Evolutionary conservation across 352 stramenopile species (phyloP).

Genomic region (Aphanomyces stellatus): DNA sequence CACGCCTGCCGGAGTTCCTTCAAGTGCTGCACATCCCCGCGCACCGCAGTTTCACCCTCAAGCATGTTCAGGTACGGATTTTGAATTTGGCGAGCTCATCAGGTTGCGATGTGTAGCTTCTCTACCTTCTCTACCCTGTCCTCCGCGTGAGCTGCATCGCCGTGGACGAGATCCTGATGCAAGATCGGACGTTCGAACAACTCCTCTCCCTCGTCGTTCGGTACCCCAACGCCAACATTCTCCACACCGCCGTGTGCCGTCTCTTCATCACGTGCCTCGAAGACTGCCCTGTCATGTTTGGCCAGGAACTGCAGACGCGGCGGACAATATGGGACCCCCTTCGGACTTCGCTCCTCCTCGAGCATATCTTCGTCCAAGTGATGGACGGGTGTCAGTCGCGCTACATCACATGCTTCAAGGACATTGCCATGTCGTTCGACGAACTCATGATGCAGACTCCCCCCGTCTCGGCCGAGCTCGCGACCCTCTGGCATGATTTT

Average conservation of each 20-base stretch:
- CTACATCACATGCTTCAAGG: conserved; percentile 29
- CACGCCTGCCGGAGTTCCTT: conserved; percentile 34
- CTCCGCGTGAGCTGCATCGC: conserved; percentile 56
- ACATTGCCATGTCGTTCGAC: conserved; percentile 68
- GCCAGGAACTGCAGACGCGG: conserved; percentile 57
- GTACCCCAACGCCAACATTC: conserved; percentile 10
- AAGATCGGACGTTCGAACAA: background rate
- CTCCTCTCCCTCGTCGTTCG: conserved; percentile 4
- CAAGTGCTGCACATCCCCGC: conserved; percentile 26
- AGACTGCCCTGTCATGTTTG: conserved; percentile 72
- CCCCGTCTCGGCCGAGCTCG: conserved; percentile 30
- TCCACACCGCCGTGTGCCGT: conserved; percentile 24
- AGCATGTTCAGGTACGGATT: conserved; percentile 43
- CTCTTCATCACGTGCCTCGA: conserved; percentile 73
- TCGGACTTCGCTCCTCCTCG: conserved; percentile 24
- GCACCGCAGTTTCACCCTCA: conserved; percentile 38
- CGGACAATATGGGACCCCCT: conserved; percentile 34
- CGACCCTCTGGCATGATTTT: conserved; percentile 43
- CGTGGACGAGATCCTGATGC: conserved; percentile 29
- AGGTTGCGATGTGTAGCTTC: conserved; percentile 29
- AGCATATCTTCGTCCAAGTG: background rate
- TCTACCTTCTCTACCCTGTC: conserved; percentile 70
- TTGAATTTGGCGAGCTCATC: no score
- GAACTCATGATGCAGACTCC: conserved; percentile 53
- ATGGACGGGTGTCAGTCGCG: background rate